phyloP scores from a whole-genome alignment of 2,329 filamentous ascomycete genomes.

The Aureobasidium sp. region DNA sequence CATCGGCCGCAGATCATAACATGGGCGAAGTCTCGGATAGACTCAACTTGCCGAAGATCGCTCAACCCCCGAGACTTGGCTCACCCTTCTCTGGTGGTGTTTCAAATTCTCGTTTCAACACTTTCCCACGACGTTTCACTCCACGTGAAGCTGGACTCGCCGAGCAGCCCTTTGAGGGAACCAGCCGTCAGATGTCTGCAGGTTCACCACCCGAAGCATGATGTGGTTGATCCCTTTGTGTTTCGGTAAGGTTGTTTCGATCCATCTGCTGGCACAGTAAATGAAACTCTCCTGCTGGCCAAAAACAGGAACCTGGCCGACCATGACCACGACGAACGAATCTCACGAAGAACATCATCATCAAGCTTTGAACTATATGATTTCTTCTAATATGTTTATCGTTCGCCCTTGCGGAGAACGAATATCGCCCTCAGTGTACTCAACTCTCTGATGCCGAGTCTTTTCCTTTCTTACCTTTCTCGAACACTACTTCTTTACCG shows the following conservation, averaged over 20 bases:
- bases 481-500: not conserved
- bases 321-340: constrained; percentile 10
- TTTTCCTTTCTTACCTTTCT: not conserved
- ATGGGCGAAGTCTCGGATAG: constrained; percentile 24
- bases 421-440: not conserved
- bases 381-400: constrained; percentile 8
- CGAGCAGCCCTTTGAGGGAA: constrained; percentile 10
- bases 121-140: constrained; percentile 40
- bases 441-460: not conserved
- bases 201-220: not conserved
- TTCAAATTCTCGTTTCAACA: constrained; percentile 33
- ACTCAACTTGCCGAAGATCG: constrained; percentile 3
- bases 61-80: constrained; percentile 37
- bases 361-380: constrained; percentile 3
- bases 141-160: constrained; percentile 26
- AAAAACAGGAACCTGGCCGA: not conserved
- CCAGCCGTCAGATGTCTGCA: constrained; percentile 3
- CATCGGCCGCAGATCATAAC: constrained; percentile 8
- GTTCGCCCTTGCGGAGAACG: not conserved
- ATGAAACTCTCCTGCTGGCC: not conserved
- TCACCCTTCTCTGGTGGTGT: constrained; percentile 41
- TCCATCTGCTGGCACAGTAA: not conserved
- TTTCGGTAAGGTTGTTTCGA: not conserved
- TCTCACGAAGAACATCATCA: constrained; percentile 2
- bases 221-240: not conserved